A percentile compares a stretch with the other conserved stretches of the same genome.
Conservation (phyloP, 768 basidiomycete genomes). For the Hortiboletus flavorubellus region DNA sequence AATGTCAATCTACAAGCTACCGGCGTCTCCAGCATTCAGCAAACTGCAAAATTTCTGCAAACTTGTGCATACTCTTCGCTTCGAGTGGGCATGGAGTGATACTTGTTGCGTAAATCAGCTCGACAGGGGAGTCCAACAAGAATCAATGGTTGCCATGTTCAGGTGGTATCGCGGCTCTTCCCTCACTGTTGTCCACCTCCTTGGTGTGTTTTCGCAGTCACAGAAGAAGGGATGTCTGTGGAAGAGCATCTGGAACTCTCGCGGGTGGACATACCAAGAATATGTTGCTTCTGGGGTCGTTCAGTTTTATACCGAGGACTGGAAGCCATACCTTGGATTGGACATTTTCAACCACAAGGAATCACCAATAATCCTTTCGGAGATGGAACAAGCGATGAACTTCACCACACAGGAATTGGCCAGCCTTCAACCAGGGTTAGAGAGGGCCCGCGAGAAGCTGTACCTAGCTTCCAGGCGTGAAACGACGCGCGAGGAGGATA, state of each 20-base stretch:
- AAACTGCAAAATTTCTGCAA: not conserved
- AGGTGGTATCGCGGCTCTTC: slow-evolving; percentile 8
- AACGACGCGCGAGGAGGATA: not conserved
- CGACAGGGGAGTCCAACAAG: not conserved
- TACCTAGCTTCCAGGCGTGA: too few relatives aligned
- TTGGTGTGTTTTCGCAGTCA: not conserved
- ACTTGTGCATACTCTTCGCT: not conserved
- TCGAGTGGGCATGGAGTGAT: slow-evolving; percentile 1
- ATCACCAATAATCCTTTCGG: not conserved
- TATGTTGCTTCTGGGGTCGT: slow-evolving; percentile 3
- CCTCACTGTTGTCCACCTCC: not conserved
- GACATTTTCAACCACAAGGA: slow-evolving; percentile 5
- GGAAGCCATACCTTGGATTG: slow-evolving; percentile 7
- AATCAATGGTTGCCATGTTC: slow-evolving; percentile 15
- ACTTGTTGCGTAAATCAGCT: not conserved
- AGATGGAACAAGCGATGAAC: not conserved
- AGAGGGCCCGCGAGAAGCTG: too few relatives aligned
- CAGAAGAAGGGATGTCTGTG: not conserved
- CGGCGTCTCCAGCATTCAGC: not conserved
- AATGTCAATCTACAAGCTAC: not conserved
- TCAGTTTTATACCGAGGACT: slow-evolving; percentile 11
- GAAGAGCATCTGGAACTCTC: slow-evolving; percentile 10
- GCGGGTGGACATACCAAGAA: slow-evolving; percentile 12
- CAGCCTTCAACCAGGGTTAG: too few relatives aligned
- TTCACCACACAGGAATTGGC: too few relatives aligned